Conservation (phyloP, 2,329 filamentous ascomycete genomes). For the Sporothrix pseudoabietina region DNA sequence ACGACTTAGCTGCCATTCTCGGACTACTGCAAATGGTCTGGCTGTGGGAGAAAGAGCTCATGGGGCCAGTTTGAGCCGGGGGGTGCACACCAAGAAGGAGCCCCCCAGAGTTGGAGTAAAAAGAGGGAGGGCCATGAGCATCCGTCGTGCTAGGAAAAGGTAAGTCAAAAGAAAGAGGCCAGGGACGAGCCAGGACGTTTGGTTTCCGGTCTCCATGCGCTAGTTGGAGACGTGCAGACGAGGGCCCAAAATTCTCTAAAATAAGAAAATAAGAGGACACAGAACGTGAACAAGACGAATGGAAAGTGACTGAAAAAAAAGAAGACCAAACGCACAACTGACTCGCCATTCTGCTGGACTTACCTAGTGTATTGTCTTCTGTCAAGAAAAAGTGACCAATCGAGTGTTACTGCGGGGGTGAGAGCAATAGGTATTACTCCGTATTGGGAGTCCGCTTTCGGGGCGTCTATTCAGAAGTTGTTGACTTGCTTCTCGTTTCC, state of each 20-base stretch:
- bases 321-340: neutral
- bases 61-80: neutral
- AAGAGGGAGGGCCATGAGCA: neutral
- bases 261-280: neutral
- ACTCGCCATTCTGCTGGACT: neutral
- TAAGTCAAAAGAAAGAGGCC: neutral
- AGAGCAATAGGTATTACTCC: neutral
- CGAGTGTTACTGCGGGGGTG: conserved; percentile 10
- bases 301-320: neutral
- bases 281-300: neutral
- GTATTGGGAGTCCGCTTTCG: neutral
- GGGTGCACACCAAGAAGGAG: too few species aligned
- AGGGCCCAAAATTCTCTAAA: neutral
- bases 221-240: neutral
- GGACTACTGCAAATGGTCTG: neutral
- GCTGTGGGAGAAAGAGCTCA: conserved; percentile 19
- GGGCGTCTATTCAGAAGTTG: neutral
- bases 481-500: neutral
- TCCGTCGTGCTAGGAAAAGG: neutral
- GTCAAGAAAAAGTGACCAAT: neutral
- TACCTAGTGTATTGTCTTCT: neutral
- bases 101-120: neutral
- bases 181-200: conserved; percentile 1
- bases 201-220: conserved; percentile 3
- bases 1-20: neutral